Conservation (phyloP, 441 rosid genomes). For the Erodium trifolium region DNA sequence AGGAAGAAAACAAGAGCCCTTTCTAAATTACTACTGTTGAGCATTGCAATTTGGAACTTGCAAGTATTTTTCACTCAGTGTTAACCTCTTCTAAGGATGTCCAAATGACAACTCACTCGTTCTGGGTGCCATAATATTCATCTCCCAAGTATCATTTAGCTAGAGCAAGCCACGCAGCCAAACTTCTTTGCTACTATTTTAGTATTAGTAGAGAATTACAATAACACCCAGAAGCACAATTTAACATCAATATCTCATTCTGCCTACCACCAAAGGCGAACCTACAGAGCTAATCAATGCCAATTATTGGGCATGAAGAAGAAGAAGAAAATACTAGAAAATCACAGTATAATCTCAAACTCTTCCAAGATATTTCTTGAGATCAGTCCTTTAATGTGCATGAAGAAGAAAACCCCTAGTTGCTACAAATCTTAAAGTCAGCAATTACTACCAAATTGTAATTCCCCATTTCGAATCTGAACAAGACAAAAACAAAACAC, state of each 20-base stretch:
- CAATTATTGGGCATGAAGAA: neutral
- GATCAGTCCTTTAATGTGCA: neutral
- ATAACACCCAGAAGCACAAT: neutral
- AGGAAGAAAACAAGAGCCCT: conserved; percentile 9
- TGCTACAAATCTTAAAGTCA: neutral
- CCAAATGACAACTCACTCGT: neutral
- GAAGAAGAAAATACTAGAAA: neutral
- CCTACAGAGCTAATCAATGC: neutral
- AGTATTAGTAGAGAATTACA: neutral
- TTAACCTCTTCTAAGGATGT: neutral
- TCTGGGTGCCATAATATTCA: neutral
- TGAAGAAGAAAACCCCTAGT: neutral
- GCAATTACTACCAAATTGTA: neutral
- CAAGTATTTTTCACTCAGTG: neutral
- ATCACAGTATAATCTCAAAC: neutral
- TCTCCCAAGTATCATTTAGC: neutral
- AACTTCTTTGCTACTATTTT: neutral
- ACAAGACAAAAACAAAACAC: neutral
- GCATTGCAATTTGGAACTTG: neutral
- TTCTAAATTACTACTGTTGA: neutral
- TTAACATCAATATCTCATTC: neutral
- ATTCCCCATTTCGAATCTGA: neutral
- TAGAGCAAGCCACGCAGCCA: neutral
- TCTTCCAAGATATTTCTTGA: neutral
- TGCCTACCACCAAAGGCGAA: neutral